Conservation (phyloP, 2,329 filamentous ascomycete species). For the Ophiocordyceps australis region DNA sequence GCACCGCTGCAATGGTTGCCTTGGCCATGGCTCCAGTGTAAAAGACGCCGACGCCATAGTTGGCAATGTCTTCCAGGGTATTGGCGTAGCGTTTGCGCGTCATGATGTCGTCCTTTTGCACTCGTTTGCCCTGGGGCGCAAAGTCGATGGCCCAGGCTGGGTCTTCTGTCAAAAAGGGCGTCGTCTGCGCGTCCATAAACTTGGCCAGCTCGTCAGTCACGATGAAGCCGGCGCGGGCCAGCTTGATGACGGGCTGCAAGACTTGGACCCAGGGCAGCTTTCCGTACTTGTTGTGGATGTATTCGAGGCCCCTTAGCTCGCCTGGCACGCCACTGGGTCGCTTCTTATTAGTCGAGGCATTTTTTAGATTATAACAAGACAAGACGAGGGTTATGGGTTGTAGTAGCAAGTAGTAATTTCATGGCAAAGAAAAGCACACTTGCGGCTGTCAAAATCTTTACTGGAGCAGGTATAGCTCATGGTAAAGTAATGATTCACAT, state of each 20-base stretch:
- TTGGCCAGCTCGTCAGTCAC: conserved; percentile 52
- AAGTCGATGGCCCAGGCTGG: conserved; percentile 72
- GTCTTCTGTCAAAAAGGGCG: conserved; percentile 48
- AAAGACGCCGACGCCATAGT: conserved; percentile 47
- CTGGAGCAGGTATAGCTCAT: no score
- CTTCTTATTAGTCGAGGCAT: not conserved
- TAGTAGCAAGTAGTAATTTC: no score
- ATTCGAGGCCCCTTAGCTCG: conserved; percentile 54
- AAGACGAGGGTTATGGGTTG: no score
- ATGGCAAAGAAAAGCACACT: no score
- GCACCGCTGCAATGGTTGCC: conserved; percentile 48
- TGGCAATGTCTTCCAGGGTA: conserved; percentile 52
- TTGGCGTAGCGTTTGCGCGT: conserved; percentile 58
- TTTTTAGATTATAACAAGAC: no score
- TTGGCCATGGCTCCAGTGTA: conserved; percentile 53
- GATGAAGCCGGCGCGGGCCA: conserved; percentile 55
- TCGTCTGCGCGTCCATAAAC: conserved; percentile 41
- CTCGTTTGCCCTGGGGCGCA: conserved; percentile 50
- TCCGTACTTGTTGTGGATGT: conserved; percentile 53
- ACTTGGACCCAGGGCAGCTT: conserved; percentile 46
- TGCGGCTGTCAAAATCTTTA: no score
- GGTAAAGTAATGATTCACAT: no score
- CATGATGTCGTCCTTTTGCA: conserved; percentile 54
- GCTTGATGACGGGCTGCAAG: conserved; percentile 49
- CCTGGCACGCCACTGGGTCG: conserved; percentile 44